Conservation (phyloP, 2,329 filamentous ascomycete species). For the Fusarium chuoi region DNA sequence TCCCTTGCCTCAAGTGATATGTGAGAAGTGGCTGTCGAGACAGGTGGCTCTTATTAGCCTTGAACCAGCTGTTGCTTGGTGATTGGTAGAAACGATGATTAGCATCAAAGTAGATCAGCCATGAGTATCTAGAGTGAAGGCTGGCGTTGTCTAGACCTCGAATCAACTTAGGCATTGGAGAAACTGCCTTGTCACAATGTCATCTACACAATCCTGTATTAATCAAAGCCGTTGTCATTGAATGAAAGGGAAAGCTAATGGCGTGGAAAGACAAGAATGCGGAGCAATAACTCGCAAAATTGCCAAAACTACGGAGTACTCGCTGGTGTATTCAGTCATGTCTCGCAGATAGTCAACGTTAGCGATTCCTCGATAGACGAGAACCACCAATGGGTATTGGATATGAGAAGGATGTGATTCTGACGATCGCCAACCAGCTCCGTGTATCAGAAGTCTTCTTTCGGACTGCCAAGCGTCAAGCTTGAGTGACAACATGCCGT, state of each 20-base stretch:
- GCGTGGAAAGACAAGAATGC: conserved; percentile 17
- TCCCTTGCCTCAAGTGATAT: neutral
- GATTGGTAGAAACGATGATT: conserved; percentile 13
- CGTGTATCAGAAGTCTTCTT: conserved; percentile 2
- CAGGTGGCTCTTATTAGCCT: conserved; percentile 4
- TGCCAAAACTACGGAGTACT: conserved; percentile 1
- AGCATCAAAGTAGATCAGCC: conserved; percentile 1
- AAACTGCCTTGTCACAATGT: conserved; percentile 5
- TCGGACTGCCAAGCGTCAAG: conserved; percentile 4
- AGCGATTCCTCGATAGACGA: neutral
- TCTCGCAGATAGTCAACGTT: neutral
- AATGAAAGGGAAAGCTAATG: neutral
- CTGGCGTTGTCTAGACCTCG: conserved; percentile 14
- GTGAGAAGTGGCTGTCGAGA: neutral
- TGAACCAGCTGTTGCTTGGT: neutral
- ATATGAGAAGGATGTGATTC: conserved; percentile 20
- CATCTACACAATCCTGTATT: conserved; percentile 5
- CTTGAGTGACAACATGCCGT: neutral
- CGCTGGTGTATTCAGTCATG: conserved; percentile 2
- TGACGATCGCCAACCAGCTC: conserved; percentile 10
- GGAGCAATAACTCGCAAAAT: conserved; percentile 10
- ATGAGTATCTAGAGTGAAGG: neutral
- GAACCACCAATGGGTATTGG: conserved; percentile 4
- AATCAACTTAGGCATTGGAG: conserved; percentile 8
- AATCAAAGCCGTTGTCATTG: conserved; percentile 10